Conservation (phyloP, 2,329 filamentous ascomycete genomes). For the Thielaviopsis punctulata region DNA sequence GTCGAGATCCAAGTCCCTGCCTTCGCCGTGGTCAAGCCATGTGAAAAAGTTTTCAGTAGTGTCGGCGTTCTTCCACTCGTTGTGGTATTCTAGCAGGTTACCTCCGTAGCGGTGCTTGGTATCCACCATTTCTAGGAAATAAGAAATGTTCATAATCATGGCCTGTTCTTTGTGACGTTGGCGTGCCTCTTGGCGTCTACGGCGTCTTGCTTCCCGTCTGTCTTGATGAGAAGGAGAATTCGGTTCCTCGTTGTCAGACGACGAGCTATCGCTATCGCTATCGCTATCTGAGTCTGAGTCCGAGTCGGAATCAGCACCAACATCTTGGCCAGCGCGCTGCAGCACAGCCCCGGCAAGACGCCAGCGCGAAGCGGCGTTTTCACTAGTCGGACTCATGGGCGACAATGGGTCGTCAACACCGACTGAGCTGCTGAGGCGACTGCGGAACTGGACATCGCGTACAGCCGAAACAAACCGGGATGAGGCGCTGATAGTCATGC, state of each 20-base stretch:
- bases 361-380: conserved; percentile 42
- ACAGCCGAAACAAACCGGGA: conserved; percentile 55
- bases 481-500: conserved; percentile 49
- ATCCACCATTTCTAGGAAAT: conserved; percentile 76
- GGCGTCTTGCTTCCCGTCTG: conserved; percentile 22
- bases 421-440: conserved; percentile 21
- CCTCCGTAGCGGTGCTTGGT: conserved; percentile 75
- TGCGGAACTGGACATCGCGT: conserved; percentile 37
- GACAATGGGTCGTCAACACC: conserved; percentile 8
- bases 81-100: conserved; percentile 67
- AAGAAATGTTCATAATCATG: conserved; percentile 69
- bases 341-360: conserved; percentile 55
- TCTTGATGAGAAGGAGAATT: conserved; percentile 18
- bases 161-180: conserved; percentile 40
- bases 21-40: conserved; percentile 75
- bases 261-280: conserved; percentile 14
- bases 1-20: conserved; percentile 49
- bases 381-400: conserved; percentile 11
- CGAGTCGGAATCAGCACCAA: conserved; percentile 21
- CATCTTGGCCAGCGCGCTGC: conserved; percentile 51
- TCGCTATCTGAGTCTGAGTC: conserved; percentile 25
- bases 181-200: conserved; percentile 19
- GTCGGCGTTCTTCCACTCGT: conserved; percentile 60
- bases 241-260: conserved; percentile 16
- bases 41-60: conserved; percentile 86